These are phyloP conservation scores for Pochonia chlamydosporia DNA, from an alignment of 2,329 filamentous ascomycete species.

Conservation along the genomic window DNA sequence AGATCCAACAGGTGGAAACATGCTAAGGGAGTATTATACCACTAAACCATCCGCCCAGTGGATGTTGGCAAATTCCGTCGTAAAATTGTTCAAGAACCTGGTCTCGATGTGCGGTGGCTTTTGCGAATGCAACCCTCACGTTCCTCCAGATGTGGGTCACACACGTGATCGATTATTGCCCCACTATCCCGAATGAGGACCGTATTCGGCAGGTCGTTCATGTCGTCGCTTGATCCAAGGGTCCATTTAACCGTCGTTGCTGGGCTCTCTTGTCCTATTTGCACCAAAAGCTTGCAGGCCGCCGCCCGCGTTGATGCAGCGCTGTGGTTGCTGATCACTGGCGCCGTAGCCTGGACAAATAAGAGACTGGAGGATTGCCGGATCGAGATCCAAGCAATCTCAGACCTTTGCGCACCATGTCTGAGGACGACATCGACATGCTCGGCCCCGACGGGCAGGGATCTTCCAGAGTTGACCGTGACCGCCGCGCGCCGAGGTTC, in stretches of 20 bases:
- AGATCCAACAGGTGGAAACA: neutral
- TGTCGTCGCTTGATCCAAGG: neutral
- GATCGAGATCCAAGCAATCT: neutral
- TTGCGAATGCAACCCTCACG: too few relatives aligned
- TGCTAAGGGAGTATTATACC: conserved; percentile 12
- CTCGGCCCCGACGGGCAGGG: conserved; percentile 29
- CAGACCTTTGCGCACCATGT: conserved; percentile 20
- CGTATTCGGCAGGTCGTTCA: conserved; percentile 2
- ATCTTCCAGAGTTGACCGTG: conserved; percentile 29
- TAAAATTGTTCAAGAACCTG: neutral
- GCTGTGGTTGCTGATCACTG: conserved; percentile 6
- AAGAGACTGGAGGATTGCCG: neutral
- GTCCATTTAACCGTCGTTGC: neutral
- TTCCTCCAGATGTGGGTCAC: neutral
- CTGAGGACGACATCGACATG: conserved; percentile 32
- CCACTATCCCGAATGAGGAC: neutral
- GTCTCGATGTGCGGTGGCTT: too few relatives aligned
- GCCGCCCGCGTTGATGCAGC: conserved; percentile 7
- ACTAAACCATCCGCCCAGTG: conserved; percentile 10
- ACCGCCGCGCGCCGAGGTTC: conserved; percentile 45
- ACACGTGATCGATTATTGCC: conserved; percentile 5
- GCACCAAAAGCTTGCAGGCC: conserved; percentile 4
- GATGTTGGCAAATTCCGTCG: neutral
- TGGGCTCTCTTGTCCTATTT: neutral
- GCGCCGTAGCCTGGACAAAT: conserved; percentile 2